Base-by-base conservation (phyloP, 1,139 yeast species). In the Geotrichum bryndzae region DNA sequence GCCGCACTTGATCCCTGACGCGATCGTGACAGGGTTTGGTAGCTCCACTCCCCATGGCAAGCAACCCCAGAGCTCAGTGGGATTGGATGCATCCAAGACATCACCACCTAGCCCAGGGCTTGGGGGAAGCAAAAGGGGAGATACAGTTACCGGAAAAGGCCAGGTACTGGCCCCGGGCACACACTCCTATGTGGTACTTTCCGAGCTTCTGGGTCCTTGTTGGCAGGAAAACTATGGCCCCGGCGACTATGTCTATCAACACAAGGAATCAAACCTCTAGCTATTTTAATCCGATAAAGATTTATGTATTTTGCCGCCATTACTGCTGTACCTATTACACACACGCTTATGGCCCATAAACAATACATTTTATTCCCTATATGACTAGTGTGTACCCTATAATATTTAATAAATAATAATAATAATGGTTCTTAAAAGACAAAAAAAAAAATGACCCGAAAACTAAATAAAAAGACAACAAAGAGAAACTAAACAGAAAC, bases 361-460 rank as follows among this genome's bases (percentile, higher is more conserved):
- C 7, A 29, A 29, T 29, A 29, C 33, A 29, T 35, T 13, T 66
- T 56, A 78, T 74, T 62, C 79, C 75, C 61, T 78, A 75, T 58
- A 76, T 25, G 27, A 71, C 50, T 56, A 56, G n/a, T n/a, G n/a
- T 15, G 15, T 35, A 35, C 41, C 15, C n/a, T 35, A 3, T 41
- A 15, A 11, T 41, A n/a, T 3, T 2, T n/a, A n/a, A 41, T 7
- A 11, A n/a, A 15, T 15, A 15, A 41, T 2, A 3, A 41, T 5
- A 15, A 41, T 5, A 15, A 41, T 5, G 3, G 15, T 35, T 13
- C n/a, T 35, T 35, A 7, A 41, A 41, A 41, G 38, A 33, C 27
- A 51, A 33, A 52, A 2, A 51, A 51, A 25, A 13, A 51, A 13
- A 29, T 13, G 15, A 48, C 18, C 18, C 18, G 18, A 18, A 48